These are phyloP conservation scores for Podaxis carcinomalis DNA, from an alignment of 768 basidiomycete species.

Conservation along the genomic window DNA sequence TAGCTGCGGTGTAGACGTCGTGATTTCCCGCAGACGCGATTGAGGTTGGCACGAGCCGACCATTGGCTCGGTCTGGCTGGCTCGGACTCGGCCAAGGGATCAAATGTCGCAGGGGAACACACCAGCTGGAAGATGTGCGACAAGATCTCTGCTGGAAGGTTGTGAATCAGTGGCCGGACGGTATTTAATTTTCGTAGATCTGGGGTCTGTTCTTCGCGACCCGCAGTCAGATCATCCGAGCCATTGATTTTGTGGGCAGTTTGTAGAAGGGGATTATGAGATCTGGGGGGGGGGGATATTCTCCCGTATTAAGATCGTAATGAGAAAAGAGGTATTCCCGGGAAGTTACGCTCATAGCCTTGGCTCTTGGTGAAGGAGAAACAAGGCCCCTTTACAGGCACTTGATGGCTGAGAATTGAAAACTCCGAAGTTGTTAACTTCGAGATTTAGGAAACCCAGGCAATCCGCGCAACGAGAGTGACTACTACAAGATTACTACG, in stretches of 20 bases:
- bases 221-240: not conserved
- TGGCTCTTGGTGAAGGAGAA: too few species aligned
- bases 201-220: too few species aligned
- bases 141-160: conserved; percentile 19
- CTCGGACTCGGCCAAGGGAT: too few species aligned
- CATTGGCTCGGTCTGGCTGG: too few species aligned
- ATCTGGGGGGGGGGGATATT: not conserved
- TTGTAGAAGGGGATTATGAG: not conserved
- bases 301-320: not conserved
- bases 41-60: conserved; percentile 19
- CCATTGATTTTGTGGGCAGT: not conserved
- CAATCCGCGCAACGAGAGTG: too few species aligned
- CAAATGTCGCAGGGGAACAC: conserved; percentile 18
- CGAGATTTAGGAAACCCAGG: too few species aligned
- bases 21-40: conserved; percentile 19
- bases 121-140: conserved; percentile 20
- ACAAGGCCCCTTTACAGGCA: too few species aligned
- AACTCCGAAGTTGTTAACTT: too few species aligned
- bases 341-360: too few species aligned
- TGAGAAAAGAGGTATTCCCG: too few species aligned
- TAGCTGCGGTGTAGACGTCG: conserved; percentile 17
- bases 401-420: too few species aligned
- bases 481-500: too few species aligned
- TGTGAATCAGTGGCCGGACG: not conserved
- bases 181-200: not conserved